Percentiles rank a stretch among this genome's conserved stretches.
Evolutionary conservation across 2,329 filamentous ascomycete species (phyloP).

Genomic region (Fusarium sublunatum): DNA sequence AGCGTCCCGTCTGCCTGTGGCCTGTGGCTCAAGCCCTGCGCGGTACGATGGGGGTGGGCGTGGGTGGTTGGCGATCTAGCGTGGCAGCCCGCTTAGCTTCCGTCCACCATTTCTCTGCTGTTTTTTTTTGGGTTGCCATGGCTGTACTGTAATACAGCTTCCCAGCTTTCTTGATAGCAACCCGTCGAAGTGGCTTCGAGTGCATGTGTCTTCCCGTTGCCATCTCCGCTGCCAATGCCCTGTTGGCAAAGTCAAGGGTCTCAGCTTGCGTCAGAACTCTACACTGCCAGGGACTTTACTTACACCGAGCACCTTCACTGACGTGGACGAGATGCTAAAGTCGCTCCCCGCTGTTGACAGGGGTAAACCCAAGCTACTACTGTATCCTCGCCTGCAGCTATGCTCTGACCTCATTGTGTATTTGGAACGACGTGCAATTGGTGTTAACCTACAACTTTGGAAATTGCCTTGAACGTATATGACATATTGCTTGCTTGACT

Average conservation of each 20-base stretch:
- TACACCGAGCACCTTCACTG: conserved; percentile 22
- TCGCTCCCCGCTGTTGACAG: conserved; percentile 21
- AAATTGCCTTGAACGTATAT: conserved; percentile 5
- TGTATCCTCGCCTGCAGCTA: conserved; percentile 14
- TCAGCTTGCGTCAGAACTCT: conserved; percentile 14
- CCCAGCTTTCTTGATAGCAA: conserved; percentile 12
- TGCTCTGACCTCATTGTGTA: conserved; percentile 41
- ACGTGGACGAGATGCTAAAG: conserved; percentile 28
- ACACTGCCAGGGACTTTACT: conserved; percentile 11
- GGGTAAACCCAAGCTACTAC: conserved; percentile 16
- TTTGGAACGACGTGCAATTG: background rate
- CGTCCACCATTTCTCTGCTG: conserved; percentile 22
- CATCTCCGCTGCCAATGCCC: background rate
- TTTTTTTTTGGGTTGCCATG: conserved; percentile 2
- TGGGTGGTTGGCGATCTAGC: conserved; percentile 40
- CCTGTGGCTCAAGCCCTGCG: conserved; percentile 23
- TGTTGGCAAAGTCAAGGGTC: conserved; percentile 1
- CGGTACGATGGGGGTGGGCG: conserved; percentile 26
- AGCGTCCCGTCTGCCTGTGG: conserved; percentile 20
- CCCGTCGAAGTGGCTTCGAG: background rate
- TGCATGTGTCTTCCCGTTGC: background rate
- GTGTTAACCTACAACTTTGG: conserved; percentile 16
- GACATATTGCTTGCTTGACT: no score
- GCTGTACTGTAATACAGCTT: conserved; percentile 14
- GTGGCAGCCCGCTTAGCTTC: conserved; percentile 31